Base-by-base conservation (phyloP, 2,329 filamentous ascomycete genomes). In the Diplodia seriata region DNA sequence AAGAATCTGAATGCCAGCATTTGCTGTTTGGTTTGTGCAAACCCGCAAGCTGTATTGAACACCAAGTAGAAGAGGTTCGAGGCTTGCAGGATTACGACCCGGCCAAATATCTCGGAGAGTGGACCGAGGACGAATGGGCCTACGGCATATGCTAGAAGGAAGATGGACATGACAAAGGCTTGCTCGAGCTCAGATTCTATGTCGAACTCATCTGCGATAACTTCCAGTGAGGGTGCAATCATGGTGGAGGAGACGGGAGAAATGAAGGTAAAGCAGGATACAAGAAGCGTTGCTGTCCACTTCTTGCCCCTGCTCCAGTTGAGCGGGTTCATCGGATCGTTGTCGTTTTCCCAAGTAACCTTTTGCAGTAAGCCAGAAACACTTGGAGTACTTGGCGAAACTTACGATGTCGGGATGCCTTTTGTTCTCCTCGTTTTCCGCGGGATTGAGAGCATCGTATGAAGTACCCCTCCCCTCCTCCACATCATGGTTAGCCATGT, bases 21-120 rank as follows among this genome's bases (percentile, higher is more conserved):
- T 71, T 88, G 81, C 2, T 74, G 77, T 70, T 83, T 84, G 9
- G 79, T 85, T 67, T 81, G 77, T 1, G 85, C 83, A 6, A 87
- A 81, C 0, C 85, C 88, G 71, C 87, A 89, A 8, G 82, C 86
- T 50, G 87, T 81, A 72, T 87, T 89, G 76, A 88, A 90, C 14
- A 84, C 76, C 5, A 87, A 73, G 73, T 83, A 88, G 69, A 85
- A 80, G 26, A 87, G 70, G 72, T 87, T 88, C 2, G 85, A 78
- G 8, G 83, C 70, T 70, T 88, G 86, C 2, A 88, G 77, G 1
- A 88, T 79, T 15, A 83, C 79, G 2, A 85, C 82, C 87, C 59
- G 59, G 4, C 59, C 59, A 5, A 64, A 53, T 2, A 64, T 36
- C 59, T 78, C 72, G 87, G 86, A 3, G 83, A 86, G 0, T 84